Evolutionary conservation across 106 monocot genomes (phyloP).

Genomic region (Dendrobium officinale): DNA sequence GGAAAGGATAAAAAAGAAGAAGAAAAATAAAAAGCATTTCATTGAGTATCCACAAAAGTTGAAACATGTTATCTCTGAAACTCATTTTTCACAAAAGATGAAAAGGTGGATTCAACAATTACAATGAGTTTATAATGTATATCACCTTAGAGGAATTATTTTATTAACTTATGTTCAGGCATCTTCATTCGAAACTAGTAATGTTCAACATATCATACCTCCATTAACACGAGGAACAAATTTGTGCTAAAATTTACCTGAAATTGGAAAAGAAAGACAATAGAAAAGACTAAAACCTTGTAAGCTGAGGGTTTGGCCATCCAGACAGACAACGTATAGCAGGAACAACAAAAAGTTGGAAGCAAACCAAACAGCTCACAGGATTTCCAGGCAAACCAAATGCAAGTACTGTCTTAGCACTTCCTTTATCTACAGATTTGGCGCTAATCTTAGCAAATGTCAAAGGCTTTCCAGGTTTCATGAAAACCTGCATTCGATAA

Average conservation of each 20-base stretch:
- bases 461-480: slow-evolving; percentile 97
- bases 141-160: background rate
- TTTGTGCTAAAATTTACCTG: background rate
- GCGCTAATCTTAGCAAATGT: slow-evolving; percentile 67
- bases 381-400: slow-evolving; percentile 99
- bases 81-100: background rate
- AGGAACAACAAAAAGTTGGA: slow-evolving; percentile 87
- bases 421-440: slow-evolving; percentile 18
- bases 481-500: slow-evolving; percentile 43
- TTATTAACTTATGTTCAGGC: background rate
- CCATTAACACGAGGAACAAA: background rate
- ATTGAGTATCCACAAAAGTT: background rate
- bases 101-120: background rate
- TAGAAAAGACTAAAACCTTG: slow-evolving; percentile 36
- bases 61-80: background rate
- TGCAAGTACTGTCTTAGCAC: slow-evolving; percentile 50
- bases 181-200: background rate
- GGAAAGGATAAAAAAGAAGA: background rate
- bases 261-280: background rate
- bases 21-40: background rate
- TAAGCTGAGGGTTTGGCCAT: slow-evolving; percentile 64
- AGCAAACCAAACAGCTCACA: slow-evolving; percentile 91
- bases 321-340: slow-evolving; percentile 78
- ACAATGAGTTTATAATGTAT: background rate
- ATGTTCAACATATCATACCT: background rate